A percentile compares a stretch with the other conserved stretches of the same genome.
Conservation (phyloP, 1,284 basidiomycete species). For the Marasmius tenuissimus region DNA sequence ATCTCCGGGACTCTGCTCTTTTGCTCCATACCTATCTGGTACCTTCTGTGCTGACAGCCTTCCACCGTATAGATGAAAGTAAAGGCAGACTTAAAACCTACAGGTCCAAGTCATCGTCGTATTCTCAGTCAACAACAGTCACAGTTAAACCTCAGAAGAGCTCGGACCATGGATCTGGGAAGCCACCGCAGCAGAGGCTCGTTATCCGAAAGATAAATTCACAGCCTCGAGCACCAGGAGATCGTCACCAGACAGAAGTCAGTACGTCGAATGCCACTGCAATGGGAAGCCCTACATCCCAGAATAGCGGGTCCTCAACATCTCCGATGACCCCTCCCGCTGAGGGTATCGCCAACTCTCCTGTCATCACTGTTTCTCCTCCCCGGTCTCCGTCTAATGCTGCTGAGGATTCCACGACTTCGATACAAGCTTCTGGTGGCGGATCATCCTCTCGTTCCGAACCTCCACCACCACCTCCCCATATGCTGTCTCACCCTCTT, state of each 20-base stretch:
- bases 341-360: not conserved
- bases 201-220: constrained; percentile 7
- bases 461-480: not conserved
- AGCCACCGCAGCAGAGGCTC: constrained; percentile 8
- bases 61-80: not conserved
- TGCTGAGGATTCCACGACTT: not conserved
- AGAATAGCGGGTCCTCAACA: not conserved
- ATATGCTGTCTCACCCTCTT: not conserved
- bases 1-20: no score
- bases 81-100: not conserved
- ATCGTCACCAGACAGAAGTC: not conserved
- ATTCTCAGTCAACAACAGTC: not conserved
- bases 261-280: not conserved
- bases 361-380: not conserved
- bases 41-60: not conserved
- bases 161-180: not conserved
- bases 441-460: not conserved
- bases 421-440: not conserved
- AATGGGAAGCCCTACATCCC: not conserved
- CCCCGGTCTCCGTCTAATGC: not conserved
- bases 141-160: not conserved
- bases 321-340: not conserved
- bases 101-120: not conserved
- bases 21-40: no score
- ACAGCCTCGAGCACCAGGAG: not conserved